Evolutionary conservation across 129 eudicot genomes (phyloP), one percentile per base, ranked within the genome.

Genomic region (Lactuca sativa): DNA sequence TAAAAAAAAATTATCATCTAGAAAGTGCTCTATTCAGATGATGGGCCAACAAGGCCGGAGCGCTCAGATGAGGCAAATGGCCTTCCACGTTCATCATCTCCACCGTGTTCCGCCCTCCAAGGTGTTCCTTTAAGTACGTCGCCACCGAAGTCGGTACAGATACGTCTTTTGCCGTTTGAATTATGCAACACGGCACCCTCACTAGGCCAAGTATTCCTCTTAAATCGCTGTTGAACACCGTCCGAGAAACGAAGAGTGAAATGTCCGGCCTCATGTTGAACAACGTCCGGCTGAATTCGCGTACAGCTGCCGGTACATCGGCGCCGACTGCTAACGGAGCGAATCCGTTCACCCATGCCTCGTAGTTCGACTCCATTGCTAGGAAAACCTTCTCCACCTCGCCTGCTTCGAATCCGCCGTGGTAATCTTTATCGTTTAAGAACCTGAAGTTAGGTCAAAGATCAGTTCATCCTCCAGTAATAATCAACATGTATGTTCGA

Each of bases 321-420:
- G 99, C 99, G 6, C 99, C 99, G 7, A 95, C 99, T 9, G 99
- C 90, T 13, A 95, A 59, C 3, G 99, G 99, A 62, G 99, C 99
- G 63, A 83, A 95, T 0, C 99, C 99, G 54, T 72, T 80, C 37
- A 87, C 99, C 97, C 97, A 95, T 0, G 99, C 97, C 62, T 70
- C 85, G 73, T 95, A 95, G 51, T 95, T 95, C 0, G 93, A 73
- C 70, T 87, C 84, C 99, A 95, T 95, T 70, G 97, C 97, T 9
- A 84, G 71, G 78, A 90, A 95, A 8, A 95, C 82, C n/a, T 81
- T 78, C 79, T 95, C 97, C 25, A 95, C 72, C 72, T 95, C 99
- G 0, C 80, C 89, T 53, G 57, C 70, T 66, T 90, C 99, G 55
- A 90, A 95, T 58, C 99, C 99, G 1, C 99, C 99, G 55, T 95